Evolutionary conservation across 495 filamentous ascomycete genomes (phyloP), one percentile per base, ranked within the genome.

Genomic region (Penicillium riverlandense): DNA sequence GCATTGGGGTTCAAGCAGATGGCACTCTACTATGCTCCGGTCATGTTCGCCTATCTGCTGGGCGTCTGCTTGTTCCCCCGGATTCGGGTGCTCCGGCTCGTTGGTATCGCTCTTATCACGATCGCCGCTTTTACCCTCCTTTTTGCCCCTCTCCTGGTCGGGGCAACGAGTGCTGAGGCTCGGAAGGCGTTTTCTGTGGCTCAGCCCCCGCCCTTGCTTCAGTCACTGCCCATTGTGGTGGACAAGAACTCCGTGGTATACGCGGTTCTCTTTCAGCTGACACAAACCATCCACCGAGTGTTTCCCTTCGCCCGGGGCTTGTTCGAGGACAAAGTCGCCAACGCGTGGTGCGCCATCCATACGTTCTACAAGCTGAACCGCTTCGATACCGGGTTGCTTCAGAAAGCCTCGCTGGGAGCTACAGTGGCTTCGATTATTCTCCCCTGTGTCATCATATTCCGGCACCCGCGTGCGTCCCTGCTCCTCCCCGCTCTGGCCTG

Each of bases 271-370:
- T 80, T 90, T 55, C 87, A 95, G 62, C 39, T 90, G 9, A 69
- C 80, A 2, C 92, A 98, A 62, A 78, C 84, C 46, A 63, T 95
- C 29, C 83, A 92, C 54, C 83, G 92, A n/a, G 74, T 96, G 32
- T 95, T 98, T 55, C 92, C 92, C 7, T 97, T 98, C 54, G 80
- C 89, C 10, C 82, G 92, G 27, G 92, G 92, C 13, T 72, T 97
- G 27, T 98, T 96, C 57, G 92, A 98, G 69, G 92, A 97, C 69
- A 98, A 98, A 62, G 92, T 98, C 29, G 92, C 92, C 48, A 98
- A 98, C 54, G 80, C 95, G 54, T 98, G 92, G 92, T 98, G 92
- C 60, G 83, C 88, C 11, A 69, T 90, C 40, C 91, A 97, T 62
- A 82, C 90, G 1, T 70, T 91, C 38, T 73, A 95, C 67, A 98